Evolutionary conservation across 106 monocot species (phyloP).

Genomic region (Dioscorea dumetorum): DNA sequence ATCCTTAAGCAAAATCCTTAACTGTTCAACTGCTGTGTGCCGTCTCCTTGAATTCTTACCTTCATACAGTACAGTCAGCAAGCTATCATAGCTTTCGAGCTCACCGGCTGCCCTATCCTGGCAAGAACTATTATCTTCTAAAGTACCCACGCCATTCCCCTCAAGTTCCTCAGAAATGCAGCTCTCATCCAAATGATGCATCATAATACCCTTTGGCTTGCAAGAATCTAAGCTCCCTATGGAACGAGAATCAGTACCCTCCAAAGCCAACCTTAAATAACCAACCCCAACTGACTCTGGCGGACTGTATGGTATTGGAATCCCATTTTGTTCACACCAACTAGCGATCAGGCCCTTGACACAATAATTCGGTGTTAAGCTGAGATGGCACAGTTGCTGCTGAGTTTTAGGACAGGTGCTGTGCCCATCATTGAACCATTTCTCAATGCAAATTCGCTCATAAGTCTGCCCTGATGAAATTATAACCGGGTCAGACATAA

Average conservation of each 20-base stretch:
- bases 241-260: conserved; percentile 28
- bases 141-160: not conserved
- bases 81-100: conserved; percentile 32
- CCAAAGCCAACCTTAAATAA: conserved; percentile 32
- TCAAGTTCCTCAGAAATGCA: conserved; percentile 4
- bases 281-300: conserved; percentile 52
- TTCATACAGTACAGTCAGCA: conserved; percentile 35
- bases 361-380: conserved; percentile 75
- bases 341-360: conserved; percentile 80
- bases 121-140: conserved; percentile 8
- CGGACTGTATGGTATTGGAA: conserved; percentile 42
- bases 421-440: conserved; percentile 87
- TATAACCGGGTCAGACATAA: conserved; percentile 94
- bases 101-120: conserved; percentile 22
- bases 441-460: conserved; percentile 85
- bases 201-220: conserved; percentile 22
- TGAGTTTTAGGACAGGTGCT: conserved; percentile 91
- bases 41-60: conserved; percentile 21
- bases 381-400: conserved; percentile 61
- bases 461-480: conserved; percentile 95
- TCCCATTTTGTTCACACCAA: conserved; percentile 88
- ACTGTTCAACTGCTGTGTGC: conserved; percentile 44
- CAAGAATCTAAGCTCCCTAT: conserved; percentile 24
- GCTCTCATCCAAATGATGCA: conserved; percentile 26
- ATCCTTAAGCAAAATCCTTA: conserved; percentile 69